Evolutionary conservation across 441 rosid species (phyloP), one percentile per base, ranked within the genome.

Genomic region (Bocquillonia castaneifolia): DNA sequence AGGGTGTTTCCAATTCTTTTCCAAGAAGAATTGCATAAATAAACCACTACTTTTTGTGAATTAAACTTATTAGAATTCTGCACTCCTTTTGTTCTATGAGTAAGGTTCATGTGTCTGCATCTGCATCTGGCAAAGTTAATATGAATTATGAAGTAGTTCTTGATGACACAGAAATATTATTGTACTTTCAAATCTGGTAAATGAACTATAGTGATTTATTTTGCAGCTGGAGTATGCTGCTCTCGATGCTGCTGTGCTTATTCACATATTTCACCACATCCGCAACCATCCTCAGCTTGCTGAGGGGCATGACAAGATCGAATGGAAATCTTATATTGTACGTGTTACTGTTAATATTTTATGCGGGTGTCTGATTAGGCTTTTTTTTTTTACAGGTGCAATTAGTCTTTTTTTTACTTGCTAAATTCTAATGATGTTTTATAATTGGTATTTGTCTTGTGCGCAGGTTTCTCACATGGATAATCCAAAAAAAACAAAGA

Each of bases 201-300:
- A 9, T 4, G 22, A 44, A 47, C 68, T 72, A 52, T 54, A 53
- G 18, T 26, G 34, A 18, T 20, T 32, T 25, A 13, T 69, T 56
- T 13, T 73, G 78, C 95, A 93, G 93, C 86, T 89, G 52, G 96
- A 93, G 83, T 91, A 91, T 75, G 97, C 96, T 5, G 97, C 98
- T 5, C 85, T 93, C 5, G 96, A 93, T 78, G 99, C 97, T 54
- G 96, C 81, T 29, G 96, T 91, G 67, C 88, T 88, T 63, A 26
- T 89, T 74, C 90, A 84, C 84, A 86, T 89, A 77, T 93, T 93
- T 77, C 72, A 67, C 61, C 85, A 77, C 65, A 72, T 85, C 18
- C 72, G 78, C 0, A 72, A 73, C 60, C 82, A 78, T 45, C 78
- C 86, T 74, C 84, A 74, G 76, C 74, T 78, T 63, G 75, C 82